Conservation (phyloP, 805 yeast species). For the Blastobotrys muscicola region DNA sequence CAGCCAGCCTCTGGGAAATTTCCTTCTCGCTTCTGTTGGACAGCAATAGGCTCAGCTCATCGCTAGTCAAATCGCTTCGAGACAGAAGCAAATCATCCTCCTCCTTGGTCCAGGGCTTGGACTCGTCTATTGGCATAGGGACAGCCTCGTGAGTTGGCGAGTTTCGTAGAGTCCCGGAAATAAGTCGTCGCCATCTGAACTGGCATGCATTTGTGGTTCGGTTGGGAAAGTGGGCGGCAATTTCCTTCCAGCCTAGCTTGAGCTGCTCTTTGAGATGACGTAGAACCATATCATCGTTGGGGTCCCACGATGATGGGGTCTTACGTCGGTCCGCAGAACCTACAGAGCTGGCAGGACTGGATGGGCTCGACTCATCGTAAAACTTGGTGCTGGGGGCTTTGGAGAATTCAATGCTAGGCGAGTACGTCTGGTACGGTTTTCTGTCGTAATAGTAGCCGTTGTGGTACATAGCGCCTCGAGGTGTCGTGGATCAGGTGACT, state of each 20-base stretch:
- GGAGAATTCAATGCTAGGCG: not conserved
- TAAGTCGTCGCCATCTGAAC: conserved; percentile 76
- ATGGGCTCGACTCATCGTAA: not conserved
- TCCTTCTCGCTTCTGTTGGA: conserved; percentile 70
- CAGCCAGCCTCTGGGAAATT: conserved; percentile 29
- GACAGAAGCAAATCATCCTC: conserved; percentile 61
- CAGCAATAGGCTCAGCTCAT: conserved; percentile 62
- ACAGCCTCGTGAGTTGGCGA: not conserved
- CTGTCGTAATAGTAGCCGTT: too few relatives aligned
- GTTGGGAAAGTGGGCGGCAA: conserved; percentile 65
- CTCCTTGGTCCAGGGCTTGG: conserved; percentile 39
- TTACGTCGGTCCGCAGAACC: conserved; percentile 13
- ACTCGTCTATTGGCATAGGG: not conserved
- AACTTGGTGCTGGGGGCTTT: not conserved
- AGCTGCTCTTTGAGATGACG: conserved; percentile 74
- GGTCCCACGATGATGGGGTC: conserved; percentile 63
- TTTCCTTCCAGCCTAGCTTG: conserved; percentile 85
- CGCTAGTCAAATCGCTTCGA: conserved; percentile 52
- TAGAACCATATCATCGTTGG: conserved; percentile 61
- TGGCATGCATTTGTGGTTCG: conserved; percentile 87
- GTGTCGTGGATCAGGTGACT: too few relatives aligned
- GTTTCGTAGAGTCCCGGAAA: conserved; percentile 32
- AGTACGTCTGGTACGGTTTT: too few relatives aligned
- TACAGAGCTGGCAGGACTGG: not conserved
- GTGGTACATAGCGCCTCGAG: too few relatives aligned